Evolutionary conservation across 495 filamentous ascomycete genomes (phyloP).

Genomic region (Tuber umbilicatum): DNA sequence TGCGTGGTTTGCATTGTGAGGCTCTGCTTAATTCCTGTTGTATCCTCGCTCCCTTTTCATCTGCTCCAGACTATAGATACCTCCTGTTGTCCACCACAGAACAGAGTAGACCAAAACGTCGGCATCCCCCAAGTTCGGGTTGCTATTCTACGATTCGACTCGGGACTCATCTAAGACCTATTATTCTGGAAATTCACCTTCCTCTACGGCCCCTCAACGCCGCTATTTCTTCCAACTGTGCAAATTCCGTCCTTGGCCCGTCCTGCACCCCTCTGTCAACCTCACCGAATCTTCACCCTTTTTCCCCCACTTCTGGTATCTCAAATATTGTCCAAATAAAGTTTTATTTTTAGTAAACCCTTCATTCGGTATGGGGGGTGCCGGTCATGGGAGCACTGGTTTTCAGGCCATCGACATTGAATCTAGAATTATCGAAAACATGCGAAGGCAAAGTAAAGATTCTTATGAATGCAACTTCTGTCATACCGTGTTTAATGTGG

Average conservation of each 20-base stretch:
- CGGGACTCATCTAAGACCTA: no score
- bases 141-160: no score
- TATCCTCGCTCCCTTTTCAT: no score
- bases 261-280: not conserved
- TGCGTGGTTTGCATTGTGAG: no score
- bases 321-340: not conserved
- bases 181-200: no score
- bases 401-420: conserved; percentile 9
- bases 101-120: no score
- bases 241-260: not conserved
- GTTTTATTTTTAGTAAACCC: not conserved
- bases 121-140: no score
- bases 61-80: no score
- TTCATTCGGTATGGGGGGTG: not conserved
- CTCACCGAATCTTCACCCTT: not conserved
- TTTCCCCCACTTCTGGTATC: not conserved
- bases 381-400: not conserved
- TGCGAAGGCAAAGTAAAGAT: conserved; percentile 11
- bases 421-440: not conserved
- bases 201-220: not conserved
- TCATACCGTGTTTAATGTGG: not conserved
- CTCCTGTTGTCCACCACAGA: no score
- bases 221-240: not conserved
- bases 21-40: no score
- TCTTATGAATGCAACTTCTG: conserved; percentile 5